These are phyloP conservation scores for Heritiera littoralis DNA, from an alignment of 345 rosid species.

Conservation along the genomic window DNA sequence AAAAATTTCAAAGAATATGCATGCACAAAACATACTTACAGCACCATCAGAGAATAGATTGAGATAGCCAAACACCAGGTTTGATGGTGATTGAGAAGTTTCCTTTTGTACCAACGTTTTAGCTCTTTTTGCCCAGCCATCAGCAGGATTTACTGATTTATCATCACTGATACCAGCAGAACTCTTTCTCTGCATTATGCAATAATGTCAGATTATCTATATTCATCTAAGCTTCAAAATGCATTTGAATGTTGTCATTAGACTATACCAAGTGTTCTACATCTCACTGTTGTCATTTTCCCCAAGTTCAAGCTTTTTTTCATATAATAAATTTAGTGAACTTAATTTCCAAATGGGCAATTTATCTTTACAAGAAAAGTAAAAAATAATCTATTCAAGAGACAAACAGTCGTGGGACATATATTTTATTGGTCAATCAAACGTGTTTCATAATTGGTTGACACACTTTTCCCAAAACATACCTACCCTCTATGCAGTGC, in stretches of 20 bases:
- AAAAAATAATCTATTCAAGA: not conserved
- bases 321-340: not conserved
- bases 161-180: slow-evolving; percentile 37
- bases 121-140: slow-evolving; percentile 28
- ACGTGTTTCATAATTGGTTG: not conserved
- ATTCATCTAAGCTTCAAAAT: not conserved
- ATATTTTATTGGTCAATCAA: not conserved
- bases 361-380: not conserved
- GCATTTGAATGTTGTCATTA: not conserved
- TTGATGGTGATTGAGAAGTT: slow-evolving; percentile 49
- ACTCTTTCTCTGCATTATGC: slow-evolving; percentile 61
- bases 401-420: not conserved
- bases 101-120: slow-evolving; percentile 42
- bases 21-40: slow-evolving; percentile 64
- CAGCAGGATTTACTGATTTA: slow-evolving; percentile 37
- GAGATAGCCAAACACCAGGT: slow-evolving; percentile 93
- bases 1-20: slow-evolving; percentile 20
- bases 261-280: not conserved
- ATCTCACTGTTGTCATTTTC: not conserved
- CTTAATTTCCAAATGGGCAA: not conserved
- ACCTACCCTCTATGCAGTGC: not conserved
- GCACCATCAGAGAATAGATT: slow-evolving; percentile 98
- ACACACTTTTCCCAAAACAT: slow-evolving; percentile 1
- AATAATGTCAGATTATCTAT: slow-evolving; percentile 16
- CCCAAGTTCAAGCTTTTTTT: not conserved